Conservation (phyloP, 148 eudicot genomes). For the Cornus controversa region DNA sequence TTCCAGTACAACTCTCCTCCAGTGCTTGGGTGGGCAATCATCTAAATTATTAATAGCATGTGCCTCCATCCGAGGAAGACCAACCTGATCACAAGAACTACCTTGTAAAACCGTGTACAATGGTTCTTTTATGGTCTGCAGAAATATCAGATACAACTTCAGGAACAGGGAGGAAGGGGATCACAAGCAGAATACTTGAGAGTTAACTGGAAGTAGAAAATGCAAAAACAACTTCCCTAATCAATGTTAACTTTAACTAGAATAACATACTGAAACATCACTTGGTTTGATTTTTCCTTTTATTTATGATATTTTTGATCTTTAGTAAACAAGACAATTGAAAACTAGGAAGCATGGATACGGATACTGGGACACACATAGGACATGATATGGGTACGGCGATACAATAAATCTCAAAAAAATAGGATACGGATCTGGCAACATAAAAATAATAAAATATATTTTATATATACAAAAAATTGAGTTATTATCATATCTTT, state of each 20-base stretch:
- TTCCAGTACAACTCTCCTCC: conserved; percentile 42
- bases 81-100: conserved; percentile 30
- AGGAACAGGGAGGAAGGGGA: not conserved
- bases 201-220: not conserved
- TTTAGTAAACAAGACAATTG: not conserved
- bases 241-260: not conserved
- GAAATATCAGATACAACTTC: not conserved
- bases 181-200: not conserved
- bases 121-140: conserved; percentile 34
- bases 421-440: too few species aligned
- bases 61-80: conserved; percentile 34
- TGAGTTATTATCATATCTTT: too few species aligned
- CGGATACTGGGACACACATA: too few species aligned
- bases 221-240: not conserved
- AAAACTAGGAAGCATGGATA: too few species aligned
- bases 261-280: not conserved
- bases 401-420: too few species aligned
- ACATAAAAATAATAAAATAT: too few species aligned
- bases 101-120: conserved; percentile 21
- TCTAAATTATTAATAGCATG: conserved; percentile 39
- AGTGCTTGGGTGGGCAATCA: conserved; percentile 40
- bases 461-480: too few species aligned
- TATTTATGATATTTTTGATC: not conserved
- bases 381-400: too few species aligned
- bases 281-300: not conserved